Evolutionary conservation across 768 basidiomycete genomes (phyloP).

Genomic region (Cyclocybe cylindracea): DNA sequence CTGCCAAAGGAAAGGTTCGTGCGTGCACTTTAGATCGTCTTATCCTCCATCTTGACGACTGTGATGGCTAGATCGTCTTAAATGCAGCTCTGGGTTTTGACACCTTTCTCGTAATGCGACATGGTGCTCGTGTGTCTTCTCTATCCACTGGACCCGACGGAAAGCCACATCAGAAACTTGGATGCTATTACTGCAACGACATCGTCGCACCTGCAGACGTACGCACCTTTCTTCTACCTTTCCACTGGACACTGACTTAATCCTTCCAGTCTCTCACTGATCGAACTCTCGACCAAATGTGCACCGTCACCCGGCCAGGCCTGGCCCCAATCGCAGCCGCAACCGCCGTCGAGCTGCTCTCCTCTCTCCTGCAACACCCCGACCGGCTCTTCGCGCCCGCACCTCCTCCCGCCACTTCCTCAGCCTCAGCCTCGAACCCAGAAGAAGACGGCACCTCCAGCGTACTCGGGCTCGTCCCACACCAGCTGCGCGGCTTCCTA

Average conservation of each 20-base stretch:
- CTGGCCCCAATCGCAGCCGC: conserved; percentile 91
- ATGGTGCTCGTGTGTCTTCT: conserved; percentile 64
- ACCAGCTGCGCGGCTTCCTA: conserved; percentile 91
- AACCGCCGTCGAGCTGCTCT: conserved; percentile 89
- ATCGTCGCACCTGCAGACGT: conserved; percentile 96
- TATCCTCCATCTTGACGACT: neutral
- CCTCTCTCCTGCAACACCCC: conserved; percentile 88
- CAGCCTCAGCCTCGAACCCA: conserved; percentile 21
- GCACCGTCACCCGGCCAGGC: conserved; percentile 95
- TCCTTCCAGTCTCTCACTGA: conserved; percentile 60
- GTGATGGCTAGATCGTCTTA: conserved; percentile 68
- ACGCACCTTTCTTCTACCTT: conserved; percentile 13
- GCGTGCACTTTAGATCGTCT: neutral
- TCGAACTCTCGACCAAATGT: conserved; percentile 97
- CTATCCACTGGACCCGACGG: conserved; percentile 25
- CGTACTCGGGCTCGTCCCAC: conserved; percentile 87
- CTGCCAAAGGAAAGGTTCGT: conserved; percentile 79
- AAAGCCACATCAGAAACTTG: conserved; percentile 48
- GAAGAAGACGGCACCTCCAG: conserved; percentile 36
- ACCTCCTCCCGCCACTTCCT: conserved; percentile 49
- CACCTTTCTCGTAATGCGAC: conserved; percentile 95
- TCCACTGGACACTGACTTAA: conserved; percentile 18
- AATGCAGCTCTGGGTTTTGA: conserved; percentile 97
- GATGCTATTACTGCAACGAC: conserved; percentile 99
- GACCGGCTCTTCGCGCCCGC: conserved; percentile 68